Evolutionary conservation across 2,329 filamentous ascomycete species (phyloP).

Genomic region (Trichophaea hybrida): DNA sequence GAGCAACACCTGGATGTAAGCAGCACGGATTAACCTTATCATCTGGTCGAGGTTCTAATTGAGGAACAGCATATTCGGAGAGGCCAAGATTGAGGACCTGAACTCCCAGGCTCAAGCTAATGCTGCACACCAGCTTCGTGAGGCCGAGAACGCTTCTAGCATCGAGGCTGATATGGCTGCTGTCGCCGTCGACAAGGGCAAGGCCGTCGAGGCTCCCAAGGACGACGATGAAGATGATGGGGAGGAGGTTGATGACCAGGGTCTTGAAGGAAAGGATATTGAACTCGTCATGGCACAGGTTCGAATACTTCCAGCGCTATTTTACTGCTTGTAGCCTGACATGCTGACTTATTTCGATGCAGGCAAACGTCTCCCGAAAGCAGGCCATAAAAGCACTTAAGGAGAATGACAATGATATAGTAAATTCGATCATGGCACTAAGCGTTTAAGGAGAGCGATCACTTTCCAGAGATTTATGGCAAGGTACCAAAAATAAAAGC

Average conservation of each 20-base stretch:
- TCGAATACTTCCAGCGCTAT: background rate
- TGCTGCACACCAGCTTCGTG: constrained; percentile 87
- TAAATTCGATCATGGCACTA: constrained; percentile 99
- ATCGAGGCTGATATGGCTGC: constrained; percentile 43
- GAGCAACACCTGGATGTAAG: constrained; percentile 99
- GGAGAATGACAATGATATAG: constrained; percentile 99
- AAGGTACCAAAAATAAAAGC: background rate
- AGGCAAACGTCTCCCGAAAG: constrained; percentile 91
- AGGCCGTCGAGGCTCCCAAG: constrained; percentile 49
- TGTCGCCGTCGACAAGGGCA: constrained; percentile 55
- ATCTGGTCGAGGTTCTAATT: constrained; percentile 23
- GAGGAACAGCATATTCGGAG: constrained; percentile 50
- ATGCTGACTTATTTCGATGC: constrained; percentile 42
- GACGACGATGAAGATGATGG: constrained; percentile 73
- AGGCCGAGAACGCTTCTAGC: constrained; percentile 45
- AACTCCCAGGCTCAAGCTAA: constrained; percentile 96
- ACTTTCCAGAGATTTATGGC: background rate
- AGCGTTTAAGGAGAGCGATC: constrained; percentile 34
- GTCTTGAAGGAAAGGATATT: constrained; percentile 97
- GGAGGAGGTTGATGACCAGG: constrained; percentile 88
- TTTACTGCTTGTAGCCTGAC: background rate
- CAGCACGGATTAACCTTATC: constrained; percentile 22
- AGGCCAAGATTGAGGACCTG: constrained; percentile 99
- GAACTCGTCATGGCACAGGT: constrained; percentile 65
- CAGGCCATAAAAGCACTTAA: constrained; percentile 97